Base-by-base conservation (phyloP, 2,329 filamentous ascomycete species). In the Exophiala sideris region DNA sequence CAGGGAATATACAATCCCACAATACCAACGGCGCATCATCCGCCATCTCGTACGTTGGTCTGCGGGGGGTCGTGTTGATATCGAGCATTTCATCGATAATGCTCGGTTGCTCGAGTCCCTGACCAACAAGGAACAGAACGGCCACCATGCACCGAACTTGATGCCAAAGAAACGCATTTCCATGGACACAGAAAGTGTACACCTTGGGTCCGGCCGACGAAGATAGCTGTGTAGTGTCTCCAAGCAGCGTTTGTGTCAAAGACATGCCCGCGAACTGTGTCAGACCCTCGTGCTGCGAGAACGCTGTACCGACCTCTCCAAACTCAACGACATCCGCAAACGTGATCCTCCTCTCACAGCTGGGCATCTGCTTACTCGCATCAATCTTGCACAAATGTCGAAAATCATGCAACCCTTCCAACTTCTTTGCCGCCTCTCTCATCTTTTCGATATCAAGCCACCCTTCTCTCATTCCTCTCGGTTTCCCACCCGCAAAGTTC, bases 371-470 rank as follows among this genome's bases (percentile, higher is more conserved):
- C 76, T 97, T 97, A 64, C 80, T 84, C 1, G 88, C 80, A 71
- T 99, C 94, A 55, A 97, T 79, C 71, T 96, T 96, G 80, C 94
- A 97, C 68, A 97, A 88, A 71, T 99, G 99, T 56, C 94, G 84
- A 74, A 97, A 99, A 74, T 99, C 94, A 71, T 97, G 89, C 48
- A 85, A 71, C 5, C 94, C 94, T 63, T 91, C 83, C 62, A 89
- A 92, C 46, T 84, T 77, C 67, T 83, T 86, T 20, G 92, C 94
- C 0, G 89, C 94, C 64, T 84, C 73, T 14, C 84, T 81, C 94
- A 99, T 99, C 34, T 86, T 86, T 0, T 84, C 85, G 52, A 97
- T 88, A 72, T 97, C 86, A 5, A 99, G 81, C 84, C 87, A 94
- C 33, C 91, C 91, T 60, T 86, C 80, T 66, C 80, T 81, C 34